These are phyloP conservation scores for Parathielavia hyrcaniae DNA, from an alignment of 495 filamentous ascomycete genomes.

Conservation along the genomic window DNA sequence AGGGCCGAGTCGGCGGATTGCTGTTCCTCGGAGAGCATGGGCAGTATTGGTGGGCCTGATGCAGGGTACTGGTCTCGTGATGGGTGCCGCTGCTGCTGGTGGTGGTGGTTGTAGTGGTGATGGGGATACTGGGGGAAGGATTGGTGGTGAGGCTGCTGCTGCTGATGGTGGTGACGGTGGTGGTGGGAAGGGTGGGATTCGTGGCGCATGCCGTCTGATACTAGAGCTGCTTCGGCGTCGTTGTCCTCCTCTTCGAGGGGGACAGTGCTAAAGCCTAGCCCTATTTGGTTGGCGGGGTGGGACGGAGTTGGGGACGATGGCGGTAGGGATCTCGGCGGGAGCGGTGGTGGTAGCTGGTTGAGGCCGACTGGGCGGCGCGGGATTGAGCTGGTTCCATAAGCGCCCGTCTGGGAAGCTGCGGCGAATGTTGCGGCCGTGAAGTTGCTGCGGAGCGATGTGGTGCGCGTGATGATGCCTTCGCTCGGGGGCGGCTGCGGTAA, in stretches of 20 bases:
- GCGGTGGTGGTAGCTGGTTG: background rate
- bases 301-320: background rate
- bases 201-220: slow-evolving; percentile 28
- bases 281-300: background rate
- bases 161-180: background rate
- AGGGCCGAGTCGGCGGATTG: slow-evolving; percentile 29
- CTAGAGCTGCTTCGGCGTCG: slow-evolving; percentile 22
- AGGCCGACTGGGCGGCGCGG: slow-evolving; percentile 13
- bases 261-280: slow-evolving; percentile 11
- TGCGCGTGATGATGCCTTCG: slow-evolving; percentile 34
- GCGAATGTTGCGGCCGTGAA: slow-evolving; percentile 19
- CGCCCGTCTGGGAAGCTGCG: slow-evolving; percentile 4
- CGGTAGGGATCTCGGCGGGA: slow-evolving; percentile 14
- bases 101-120: background rate
- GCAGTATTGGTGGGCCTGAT: slow-evolving; percentile 8
- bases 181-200: background rate
- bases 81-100: slow-evolving; percentile 9
- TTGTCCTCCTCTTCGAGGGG: slow-evolving; percentile 27
- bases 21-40: slow-evolving; percentile 27
- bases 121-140: too few species aligned
- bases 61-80: slow-evolving; percentile 2
- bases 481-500: slow-evolving; percentile 23
- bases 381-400: slow-evolving; percentile 3
- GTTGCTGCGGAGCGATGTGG: slow-evolving; percentile 30
- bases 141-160: background rate